These are phyloP conservation scores for Blastobotrys illinoisensis DNA, from an alignment of 1,139 yeast genomes.

Conservation along the genomic window DNA sequence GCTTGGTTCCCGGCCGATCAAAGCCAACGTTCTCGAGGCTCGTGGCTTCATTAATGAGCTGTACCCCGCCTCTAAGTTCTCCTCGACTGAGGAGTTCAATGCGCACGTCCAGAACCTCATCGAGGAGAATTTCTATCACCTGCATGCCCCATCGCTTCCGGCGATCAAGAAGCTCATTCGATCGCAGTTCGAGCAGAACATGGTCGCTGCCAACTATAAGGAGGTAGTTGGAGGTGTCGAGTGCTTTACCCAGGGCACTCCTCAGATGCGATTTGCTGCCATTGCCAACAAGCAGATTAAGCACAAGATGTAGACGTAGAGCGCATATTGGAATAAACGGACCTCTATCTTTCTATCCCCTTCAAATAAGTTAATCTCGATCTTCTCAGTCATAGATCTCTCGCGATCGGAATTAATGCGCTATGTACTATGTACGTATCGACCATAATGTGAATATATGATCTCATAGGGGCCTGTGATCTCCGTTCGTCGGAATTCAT, in stretches of 20 bases:
- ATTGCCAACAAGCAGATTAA: slow-evolving; percentile 51
- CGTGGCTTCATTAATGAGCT: slow-evolving; percentile 61
- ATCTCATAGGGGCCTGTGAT: no score
- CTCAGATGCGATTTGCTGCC: slow-evolving; percentile 61
- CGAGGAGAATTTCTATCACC: slow-evolving; percentile 32
- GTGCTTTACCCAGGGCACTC: slow-evolving; percentile 68
- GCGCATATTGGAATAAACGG: background rate
- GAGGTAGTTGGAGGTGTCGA: slow-evolving; percentile 67
- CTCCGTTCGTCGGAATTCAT: no score
- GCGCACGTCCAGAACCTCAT: slow-evolving; percentile 44
- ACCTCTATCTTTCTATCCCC: no score
- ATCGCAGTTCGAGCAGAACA: slow-evolving; percentile 36
- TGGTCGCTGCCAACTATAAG: slow-evolving; percentile 49
- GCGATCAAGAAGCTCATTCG: slow-evolving; percentile 54
- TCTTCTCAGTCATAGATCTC: no score
- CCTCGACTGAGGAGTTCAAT: slow-evolving; percentile 57
- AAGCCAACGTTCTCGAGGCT: slow-evolving; percentile 51
- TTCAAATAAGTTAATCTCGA: no score
- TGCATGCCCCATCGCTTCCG: slow-evolving; percentile 55
- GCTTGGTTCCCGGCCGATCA: slow-evolving; percentile 60
- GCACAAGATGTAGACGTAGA: slow-evolving; percentile 49
- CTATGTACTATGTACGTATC: no score
- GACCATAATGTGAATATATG: no score
- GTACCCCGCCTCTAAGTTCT: slow-evolving; percentile 41
- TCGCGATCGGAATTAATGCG: no score